Evolutionary conservation across 2,329 filamentous ascomycete genomes (phyloP).

Genomic region (Cadophora luteo-olivacea): DNA sequence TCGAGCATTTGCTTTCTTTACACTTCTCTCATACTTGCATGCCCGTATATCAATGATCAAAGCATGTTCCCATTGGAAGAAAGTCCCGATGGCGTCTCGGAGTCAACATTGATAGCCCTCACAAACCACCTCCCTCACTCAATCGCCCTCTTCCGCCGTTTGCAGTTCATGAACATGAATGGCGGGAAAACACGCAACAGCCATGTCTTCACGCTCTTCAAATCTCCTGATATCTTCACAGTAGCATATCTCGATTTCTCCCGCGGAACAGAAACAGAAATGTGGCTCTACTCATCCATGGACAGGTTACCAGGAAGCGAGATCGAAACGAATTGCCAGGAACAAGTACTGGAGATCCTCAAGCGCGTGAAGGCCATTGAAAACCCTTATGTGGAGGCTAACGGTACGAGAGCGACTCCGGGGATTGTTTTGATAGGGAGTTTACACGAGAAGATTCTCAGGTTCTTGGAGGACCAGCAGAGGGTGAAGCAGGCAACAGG

Average conservation of each 20-base stretch:
- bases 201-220: slow-evolving; percentile 47
- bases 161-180: slow-evolving; percentile 60
- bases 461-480: slow-evolving; percentile 42
- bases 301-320: slow-evolving; percentile 33
- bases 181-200: slow-evolving; percentile 51
- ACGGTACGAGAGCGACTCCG: slow-evolving; percentile 32
- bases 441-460: slow-evolving; percentile 48
- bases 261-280: slow-evolving; percentile 66
- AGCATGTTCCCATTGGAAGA: neutral
- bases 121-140: slow-evolving; percentile 60
- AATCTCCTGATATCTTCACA: slow-evolving; percentile 51
- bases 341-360: slow-evolving; percentile 46
- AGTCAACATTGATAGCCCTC: slow-evolving; percentile 45
- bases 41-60: neutral
- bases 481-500: slow-evolving; percentile 36
- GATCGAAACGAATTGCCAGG: slow-evolving; percentile 37
- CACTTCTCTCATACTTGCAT: neutral
- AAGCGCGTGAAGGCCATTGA: slow-evolving; percentile 43
- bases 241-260: slow-evolving; percentile 67
- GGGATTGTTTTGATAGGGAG: slow-evolving; percentile 52
- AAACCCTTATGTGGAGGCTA: slow-evolving; percentile 28
- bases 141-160: slow-evolving; percentile 65
- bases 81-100: neutral
- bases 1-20: neutral
- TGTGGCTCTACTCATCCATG: slow-evolving; percentile 65